These are phyloP conservation scores for Fragaria nilgerrensis DNA, from an alignment of 306 rosid species.

Conservation along the genomic window DNA sequence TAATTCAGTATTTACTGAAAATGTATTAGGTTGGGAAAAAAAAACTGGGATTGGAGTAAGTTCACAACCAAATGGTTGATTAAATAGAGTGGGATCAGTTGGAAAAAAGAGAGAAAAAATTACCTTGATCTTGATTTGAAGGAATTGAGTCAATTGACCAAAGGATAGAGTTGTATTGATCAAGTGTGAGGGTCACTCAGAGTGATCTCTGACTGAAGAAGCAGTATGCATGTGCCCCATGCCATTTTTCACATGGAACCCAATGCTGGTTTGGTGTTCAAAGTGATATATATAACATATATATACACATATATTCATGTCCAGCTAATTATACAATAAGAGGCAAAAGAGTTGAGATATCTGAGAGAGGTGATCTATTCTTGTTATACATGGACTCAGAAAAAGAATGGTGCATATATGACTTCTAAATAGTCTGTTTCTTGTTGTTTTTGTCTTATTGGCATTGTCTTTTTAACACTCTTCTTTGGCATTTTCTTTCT, in stretches of 20 bases:
- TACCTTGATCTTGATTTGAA: not conserved
- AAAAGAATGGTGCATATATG: not conserved
- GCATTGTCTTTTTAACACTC: slow-evolving; percentile 13
- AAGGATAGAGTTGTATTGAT: not conserved
- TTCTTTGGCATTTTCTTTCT: not conserved
- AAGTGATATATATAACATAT: slow-evolving; percentile 11
- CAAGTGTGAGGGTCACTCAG: not conserved
- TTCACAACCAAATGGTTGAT: not conserved
- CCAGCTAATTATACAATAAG: slow-evolving; percentile 9
- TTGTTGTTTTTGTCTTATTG: slow-evolving; percentile 9
- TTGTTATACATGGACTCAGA: slow-evolving; percentile 14
- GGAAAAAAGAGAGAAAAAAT: not conserved
- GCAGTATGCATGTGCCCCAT: slow-evolving; percentile 30
- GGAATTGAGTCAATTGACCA: not conserved
- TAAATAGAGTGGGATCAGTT: not conserved
- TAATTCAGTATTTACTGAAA: not conserved
- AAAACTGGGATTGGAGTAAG: not conserved
- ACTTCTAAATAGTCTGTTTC: slow-evolving; percentile 27
- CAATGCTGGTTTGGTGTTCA: slow-evolving; percentile 30
- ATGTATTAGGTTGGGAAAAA: not conserved
- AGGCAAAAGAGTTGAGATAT: not conserved
- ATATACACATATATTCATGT: no score
- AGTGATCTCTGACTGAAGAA: slow-evolving; percentile 30
- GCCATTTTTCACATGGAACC: slow-evolving; percentile 55
- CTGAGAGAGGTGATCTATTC: slow-evolving; percentile 20